phyloP scores from a whole-genome alignment of 1,139 yeast species.

The Magnusiomyces tetraspermus region DNA sequence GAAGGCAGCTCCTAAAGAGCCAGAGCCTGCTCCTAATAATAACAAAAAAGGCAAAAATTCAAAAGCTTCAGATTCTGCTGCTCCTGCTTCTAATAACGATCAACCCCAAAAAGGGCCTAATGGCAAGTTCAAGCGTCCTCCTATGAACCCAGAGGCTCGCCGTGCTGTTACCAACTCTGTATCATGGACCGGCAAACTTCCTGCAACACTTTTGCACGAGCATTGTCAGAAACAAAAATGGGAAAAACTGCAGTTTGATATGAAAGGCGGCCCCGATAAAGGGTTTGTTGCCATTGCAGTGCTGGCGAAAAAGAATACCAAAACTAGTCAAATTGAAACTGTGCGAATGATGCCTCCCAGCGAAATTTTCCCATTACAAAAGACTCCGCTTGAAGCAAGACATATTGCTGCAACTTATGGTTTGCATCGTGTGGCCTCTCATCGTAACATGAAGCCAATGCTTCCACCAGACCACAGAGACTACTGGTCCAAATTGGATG shows the following conservation, averaged over 20 bases:
- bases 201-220: conserved; percentile 77
- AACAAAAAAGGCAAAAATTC: not conserved
- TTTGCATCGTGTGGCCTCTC: conserved; percentile 65
- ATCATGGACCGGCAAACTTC: conserved; percentile 92
- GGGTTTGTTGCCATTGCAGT: conserved; percentile 56
- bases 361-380: conserved; percentile 48
- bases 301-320: conserved; percentile 68
- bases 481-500: conserved; percentile 67
- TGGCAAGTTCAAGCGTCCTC: conserved; percentile 2
- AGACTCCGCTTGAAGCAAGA: conserved; percentile 80
- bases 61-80: not conserved
- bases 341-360: conserved; percentile 55
- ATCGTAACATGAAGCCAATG: conserved; percentile 77
- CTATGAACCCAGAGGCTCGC: conserved; percentile 16
- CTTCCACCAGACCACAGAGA: conserved; percentile 74
- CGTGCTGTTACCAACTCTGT: conserved; percentile 43
- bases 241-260: conserved; percentile 75
- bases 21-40: not conserved
- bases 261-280: conserved; percentile 42
- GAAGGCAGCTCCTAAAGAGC: not conserved
- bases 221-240: conserved; percentile 83
- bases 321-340: conserved; percentile 56
- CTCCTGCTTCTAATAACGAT: not conserved
- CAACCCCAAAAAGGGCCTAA: not conserved
- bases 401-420: conserved; percentile 87